These are phyloP conservation scores for Nothophaeocryptopus gaeumannii DNA, from an alignment of 2,329 filamentous ascomycete species.

Conservation along the genomic window DNA sequence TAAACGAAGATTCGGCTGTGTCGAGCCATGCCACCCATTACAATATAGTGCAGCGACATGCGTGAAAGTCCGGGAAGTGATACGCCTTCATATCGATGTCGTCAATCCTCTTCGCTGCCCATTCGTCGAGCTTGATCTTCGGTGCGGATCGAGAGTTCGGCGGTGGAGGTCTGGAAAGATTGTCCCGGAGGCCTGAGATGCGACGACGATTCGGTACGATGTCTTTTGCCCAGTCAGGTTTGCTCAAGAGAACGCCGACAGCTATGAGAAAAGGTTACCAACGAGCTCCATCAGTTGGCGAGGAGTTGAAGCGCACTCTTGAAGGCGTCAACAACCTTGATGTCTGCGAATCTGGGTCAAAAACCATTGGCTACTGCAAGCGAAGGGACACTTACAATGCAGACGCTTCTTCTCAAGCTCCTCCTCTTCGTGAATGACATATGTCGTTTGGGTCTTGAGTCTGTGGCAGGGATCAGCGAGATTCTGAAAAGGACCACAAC, in stretches of 20 bases:
- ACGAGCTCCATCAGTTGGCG: conserved; percentile 17
- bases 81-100: conserved; percentile 10
- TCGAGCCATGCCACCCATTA: conserved; percentile 27
- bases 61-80: conserved; percentile 14
- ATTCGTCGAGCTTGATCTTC: conserved; percentile 1
- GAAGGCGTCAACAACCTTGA: conserved; percentile 48
- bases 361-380: background rate
- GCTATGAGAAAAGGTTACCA: conserved; percentile 24
- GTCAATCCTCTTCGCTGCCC: background rate
- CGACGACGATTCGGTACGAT: conserved; percentile 6
- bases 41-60: conserved; percentile 21
- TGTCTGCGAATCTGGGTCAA: conserved; percentile 35
- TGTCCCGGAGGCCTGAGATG: background rate
- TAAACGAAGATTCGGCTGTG: background rate
- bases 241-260: conserved; percentile 19
- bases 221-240: conserved; percentile 22
- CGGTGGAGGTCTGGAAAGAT: background rate
- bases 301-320: conserved; percentile 50
- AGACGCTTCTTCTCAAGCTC: conserved; percentile 70
- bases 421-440: conserved; percentile 71
- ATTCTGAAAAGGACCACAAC: background rate
- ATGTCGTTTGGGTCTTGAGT: conserved; percentile 73
- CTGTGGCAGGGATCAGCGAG: conserved; percentile 41
- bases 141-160: background rate
- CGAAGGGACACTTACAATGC: conserved; percentile 63